phyloP scores from a whole-genome alignment of 225 moss, liverwort and hornwort genomes.

The Takakia lepidozioides region DNA sequence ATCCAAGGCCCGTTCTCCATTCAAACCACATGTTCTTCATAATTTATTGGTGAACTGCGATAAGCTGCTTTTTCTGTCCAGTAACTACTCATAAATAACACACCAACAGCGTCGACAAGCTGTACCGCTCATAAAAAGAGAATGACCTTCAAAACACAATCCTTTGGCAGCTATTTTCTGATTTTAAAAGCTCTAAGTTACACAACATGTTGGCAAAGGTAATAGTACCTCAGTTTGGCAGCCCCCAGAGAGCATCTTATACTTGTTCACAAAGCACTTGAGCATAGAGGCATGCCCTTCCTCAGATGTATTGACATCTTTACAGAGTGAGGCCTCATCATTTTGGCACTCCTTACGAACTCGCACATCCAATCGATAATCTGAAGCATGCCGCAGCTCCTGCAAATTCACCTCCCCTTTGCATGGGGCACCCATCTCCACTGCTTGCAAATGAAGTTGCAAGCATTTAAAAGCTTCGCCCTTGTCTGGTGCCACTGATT shows the following conservation, averaged over 20 bases:
- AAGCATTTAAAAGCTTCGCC: conserved; percentile 45
- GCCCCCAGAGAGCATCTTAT: conserved; percentile 15
- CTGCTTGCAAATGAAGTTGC: conserved; percentile 25
- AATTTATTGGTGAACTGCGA: too few species aligned
- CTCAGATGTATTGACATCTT: conserved; percentile 16
- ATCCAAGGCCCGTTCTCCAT: too few species aligned
- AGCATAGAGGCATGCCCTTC: conserved; percentile 35
- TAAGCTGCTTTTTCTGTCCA: too few species aligned
- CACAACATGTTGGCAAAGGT: too few species aligned
- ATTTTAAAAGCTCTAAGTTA: too few species aligned
- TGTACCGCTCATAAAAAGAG: too few species aligned
- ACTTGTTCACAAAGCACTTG: conserved; percentile 33
- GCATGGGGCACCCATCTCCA: conserved; percentile 35
- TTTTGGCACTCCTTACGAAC: conserved; percentile 40
- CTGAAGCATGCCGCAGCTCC: conserved; percentile 42
- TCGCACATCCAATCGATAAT: conserved; percentile 43
- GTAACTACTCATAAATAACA: too few species aligned
- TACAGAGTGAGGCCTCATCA: conserved; percentile 25
- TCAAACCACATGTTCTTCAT: too few species aligned
- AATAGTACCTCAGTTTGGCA: too few species aligned
- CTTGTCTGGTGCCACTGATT: conserved; percentile 18
- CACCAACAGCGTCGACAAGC: too few species aligned
- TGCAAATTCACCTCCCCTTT: conserved; percentile 45
- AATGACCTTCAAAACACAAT: too few species aligned
- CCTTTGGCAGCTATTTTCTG: too few species aligned